Base-by-base conservation (phyloP, 306 rosid species). In the Elaeagnus macrophylla region DNA sequence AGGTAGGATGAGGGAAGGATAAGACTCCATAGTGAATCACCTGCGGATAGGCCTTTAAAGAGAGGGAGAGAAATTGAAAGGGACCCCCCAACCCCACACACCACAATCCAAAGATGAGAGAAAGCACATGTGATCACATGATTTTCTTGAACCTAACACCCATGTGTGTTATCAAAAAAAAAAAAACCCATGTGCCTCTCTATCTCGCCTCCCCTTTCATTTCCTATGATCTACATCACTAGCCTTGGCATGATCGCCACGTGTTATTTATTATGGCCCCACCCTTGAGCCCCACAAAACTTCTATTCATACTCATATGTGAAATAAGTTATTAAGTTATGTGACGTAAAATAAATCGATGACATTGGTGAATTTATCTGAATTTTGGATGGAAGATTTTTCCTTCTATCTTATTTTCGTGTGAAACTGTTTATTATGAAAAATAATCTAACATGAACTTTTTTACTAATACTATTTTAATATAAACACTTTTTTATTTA, bases 151-250 rank as follows among this genome's bases (percentile, higher is more conserved):
- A 84, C 77, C 76, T 51, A 86, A 86, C 88, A 80, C 84, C 83
- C 8, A n/a, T n/a, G n/a, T n/a, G n/a, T n/a, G n/a, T n/a, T n/a
- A n/a, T n/a, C n/a, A n/a, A n/a, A n/a, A n/a, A n/a, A n/a, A n/a
- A n/a, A n/a, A n/a, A n/a, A n/a, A n/a, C 85, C 97, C 96, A 83
- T 91, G 95, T 86, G 95, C 93, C 72, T 72, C 76, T 63, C 81
- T 79, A 66, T 71, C 79, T 76, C 55, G 57, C 42, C 70, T 35
- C 7, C 42, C 37, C 74, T 63, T 54, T 74, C 57, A 62, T 65
- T 56, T 61, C 80, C 72, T 76, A 61, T 53, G 75, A 75, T 81
- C 79, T 66, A 55, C 68, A 68, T 77, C 77, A 69, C 66, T 56
- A 49, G 44, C 79, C 69, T 73, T 70, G 10, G 88, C 88, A 82